Evolutionary conservation across 345 rosid genomes (phyloP).

Genomic region (Hibiscus syriacus): DNA sequence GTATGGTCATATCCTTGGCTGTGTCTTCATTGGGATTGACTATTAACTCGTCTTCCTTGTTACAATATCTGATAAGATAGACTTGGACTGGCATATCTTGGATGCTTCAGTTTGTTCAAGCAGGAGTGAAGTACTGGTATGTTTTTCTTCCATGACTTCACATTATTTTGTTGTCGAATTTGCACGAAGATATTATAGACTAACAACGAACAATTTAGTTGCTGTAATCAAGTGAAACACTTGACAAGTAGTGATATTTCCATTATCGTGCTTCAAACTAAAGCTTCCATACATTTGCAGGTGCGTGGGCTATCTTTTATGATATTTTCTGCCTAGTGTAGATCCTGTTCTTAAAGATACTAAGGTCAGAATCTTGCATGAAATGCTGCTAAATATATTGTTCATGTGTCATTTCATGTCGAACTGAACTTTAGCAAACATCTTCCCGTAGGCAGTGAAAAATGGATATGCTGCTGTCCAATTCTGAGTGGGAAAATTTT

Average conservation of each 20-base stretch:
- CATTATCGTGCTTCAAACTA: slow-evolving; percentile 4
- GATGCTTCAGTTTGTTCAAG: slow-evolving; percentile 7
- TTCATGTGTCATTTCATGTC: background rate
- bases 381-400: background rate
- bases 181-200: background rate
- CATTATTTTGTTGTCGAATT: background rate
- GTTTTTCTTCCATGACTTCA: background rate
- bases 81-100: background rate
- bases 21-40: background rate
- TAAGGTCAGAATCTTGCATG: slow-evolving; percentile 5
- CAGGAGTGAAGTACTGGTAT: background rate
- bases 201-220: background rate
- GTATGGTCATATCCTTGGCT: slow-evolving; percentile 1
- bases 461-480: slow-evolving; percentile 38
- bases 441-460: background rate
- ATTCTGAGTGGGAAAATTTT: slow-evolving; percentile 82
- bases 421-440: background rate
- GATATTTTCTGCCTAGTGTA: background rate
- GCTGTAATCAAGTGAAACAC: background rate
- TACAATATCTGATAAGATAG: background rate
- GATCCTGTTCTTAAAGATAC: background rate
- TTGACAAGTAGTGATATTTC: background rate
- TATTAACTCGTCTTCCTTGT: background rate
- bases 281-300: background rate
- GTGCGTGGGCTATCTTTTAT: background rate